Evolutionary conservation across 2,329 filamentous ascomycete species (phyloP), one percentile per base, ranked within the genome.

Genomic region (Hypoxylon sp.): DNA sequence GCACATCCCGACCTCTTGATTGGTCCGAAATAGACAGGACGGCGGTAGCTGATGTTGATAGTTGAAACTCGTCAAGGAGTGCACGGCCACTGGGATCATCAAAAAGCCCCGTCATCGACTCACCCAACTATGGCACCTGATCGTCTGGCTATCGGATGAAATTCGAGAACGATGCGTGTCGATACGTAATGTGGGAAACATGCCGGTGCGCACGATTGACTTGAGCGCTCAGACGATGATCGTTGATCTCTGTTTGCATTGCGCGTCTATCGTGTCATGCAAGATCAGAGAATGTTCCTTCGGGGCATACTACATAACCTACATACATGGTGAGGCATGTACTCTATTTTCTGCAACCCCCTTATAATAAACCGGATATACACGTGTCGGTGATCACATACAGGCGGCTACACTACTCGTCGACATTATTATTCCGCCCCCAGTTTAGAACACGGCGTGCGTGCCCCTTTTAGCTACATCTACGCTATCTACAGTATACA

Each of bases 11-110:
- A 30, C 8, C 18, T 32, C 9, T 40, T 63, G 40, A 69, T 69
- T 69, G 67, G 67, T 20, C n/a, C 11, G n/a, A 57, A 57, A 54
- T 48, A 20, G 40, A 58, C 22, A 55, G 49, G 48, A 64, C 65
- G 64, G 67, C 64, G 67, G 67, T 64, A 69, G 64, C 67, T 69
- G 64, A 64, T 48, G 61, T 46, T 59, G 61, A 60, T 54, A 60
- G 57, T 63, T 69, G 67, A 69, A 69, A 69, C 67, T 65, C 64
- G 67, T 60, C 57, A 61, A 61, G 51, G 50, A 62, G 45, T 38
- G 67, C 67, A 69, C 67, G 67, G 67, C 51, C 64, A 44, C 48
- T 64, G 8, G 48, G 48, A 60, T 64, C 56, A 44, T 45, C 57
- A 64, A 53, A 59, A 61, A 53, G 61, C 44, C 55, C 64, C 60